phyloP scores from a whole-genome alignment of 129 eudicot species.

The Pseudognaphalium luteoalbum region DNA sequence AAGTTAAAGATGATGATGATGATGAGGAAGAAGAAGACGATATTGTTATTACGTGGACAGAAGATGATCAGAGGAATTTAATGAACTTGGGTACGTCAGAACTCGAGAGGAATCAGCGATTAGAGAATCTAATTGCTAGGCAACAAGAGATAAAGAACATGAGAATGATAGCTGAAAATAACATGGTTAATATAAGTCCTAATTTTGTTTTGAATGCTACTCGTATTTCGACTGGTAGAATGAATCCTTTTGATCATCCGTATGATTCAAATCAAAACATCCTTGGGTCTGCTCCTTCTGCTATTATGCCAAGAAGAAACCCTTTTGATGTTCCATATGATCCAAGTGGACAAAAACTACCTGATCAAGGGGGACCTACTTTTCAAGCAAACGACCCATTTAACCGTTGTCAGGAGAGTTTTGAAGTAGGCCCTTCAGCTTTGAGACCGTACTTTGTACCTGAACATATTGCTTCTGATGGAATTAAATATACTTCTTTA shows the following conservation, averaged over 20 bases:
- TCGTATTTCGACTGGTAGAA: constrained; percentile 50
- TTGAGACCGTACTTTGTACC: constrained; percentile 55
- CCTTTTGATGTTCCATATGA: constrained; percentile 72
- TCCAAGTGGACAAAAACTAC: constrained; percentile 55
- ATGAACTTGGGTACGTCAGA: constrained; percentile 81
- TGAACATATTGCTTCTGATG: constrained; percentile 46
- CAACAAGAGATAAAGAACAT: constrained; percentile 59
- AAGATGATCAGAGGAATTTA: constrained; percentile 79
- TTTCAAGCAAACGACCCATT: constrained; percentile 47
- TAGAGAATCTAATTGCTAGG: constrained; percentile 77
- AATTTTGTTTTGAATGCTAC: constrained; percentile 58
- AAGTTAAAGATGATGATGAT: constrained; percentile 36
- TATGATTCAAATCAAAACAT: constrained; percentile 51
- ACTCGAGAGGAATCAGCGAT: constrained; percentile 62
- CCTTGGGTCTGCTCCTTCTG: constrained; percentile 72
- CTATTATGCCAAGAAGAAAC: constrained; percentile 51
- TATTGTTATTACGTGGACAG: constrained; percentile 69
- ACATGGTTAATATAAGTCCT: constrained; percentile 54
- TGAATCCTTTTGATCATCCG: constrained; percentile 57
- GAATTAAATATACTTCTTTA: constrained; percentile 40
- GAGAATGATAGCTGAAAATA: constrained; percentile 61
- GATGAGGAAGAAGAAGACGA: constrained; percentile 40
- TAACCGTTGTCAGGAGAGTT: constrained; percentile 51
- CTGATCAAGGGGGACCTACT: constrained; percentile 45
- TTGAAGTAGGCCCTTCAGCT: constrained; percentile 50